Evolutionary conservation across 352 stramenopile genomes (phyloP).

Genomic region (Nothophytophthora sp.): DNA sequence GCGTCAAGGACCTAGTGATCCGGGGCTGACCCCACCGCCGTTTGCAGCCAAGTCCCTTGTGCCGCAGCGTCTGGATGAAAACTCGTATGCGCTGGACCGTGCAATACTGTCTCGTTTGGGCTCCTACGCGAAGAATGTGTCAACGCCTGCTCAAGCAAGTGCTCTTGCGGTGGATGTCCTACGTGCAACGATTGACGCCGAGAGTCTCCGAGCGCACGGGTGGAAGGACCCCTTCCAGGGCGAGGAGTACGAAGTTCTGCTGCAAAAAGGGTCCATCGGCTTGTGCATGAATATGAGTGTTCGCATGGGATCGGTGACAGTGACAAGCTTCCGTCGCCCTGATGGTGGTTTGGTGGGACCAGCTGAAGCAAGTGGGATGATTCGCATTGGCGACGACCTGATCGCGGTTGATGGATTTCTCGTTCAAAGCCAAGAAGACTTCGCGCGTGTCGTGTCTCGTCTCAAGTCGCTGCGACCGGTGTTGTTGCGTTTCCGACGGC

Average conservation of each 20-base stretch:
- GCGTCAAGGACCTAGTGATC: constrained; percentile 33
- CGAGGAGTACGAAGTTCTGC: constrained; percentile 85
- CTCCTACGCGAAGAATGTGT: constrained; percentile 64
- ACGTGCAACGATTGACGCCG: constrained; percentile 43
- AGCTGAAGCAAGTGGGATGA: constrained; percentile 81
- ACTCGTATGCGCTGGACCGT: constrained; percentile 52
- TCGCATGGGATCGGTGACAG: constrained; percentile 71
- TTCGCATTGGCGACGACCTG: constrained; percentile 76
- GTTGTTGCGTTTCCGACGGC: constrained; percentile 77
- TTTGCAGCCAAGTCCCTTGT: constrained; percentile 65
- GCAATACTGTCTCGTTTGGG: constrained; percentile 45
- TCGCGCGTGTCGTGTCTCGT: constrained; percentile 76
- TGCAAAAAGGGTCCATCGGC: constrained; percentile 86
- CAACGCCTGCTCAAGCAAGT: constrained; percentile 55
- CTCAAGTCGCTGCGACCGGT: constrained; percentile 83
- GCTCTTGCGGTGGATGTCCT: constrained; percentile 74
- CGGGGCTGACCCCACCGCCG: constrained; percentile 47
- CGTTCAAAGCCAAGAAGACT: constrained; percentile 80
- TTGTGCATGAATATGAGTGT: constrained; percentile 93
- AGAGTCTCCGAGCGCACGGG: constrained; percentile 50
- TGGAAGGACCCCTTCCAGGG: constrained; percentile 68
- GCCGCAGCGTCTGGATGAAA: constrained; percentile 64
- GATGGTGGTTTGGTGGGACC: constrained; percentile 75
- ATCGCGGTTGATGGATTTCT: constrained; percentile 81
- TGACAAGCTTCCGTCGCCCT: constrained; percentile 83